phyloP scores from a whole-genome alignment of 1,284 basidiomycete species.

The Xerocomus nothofagi region DNA sequence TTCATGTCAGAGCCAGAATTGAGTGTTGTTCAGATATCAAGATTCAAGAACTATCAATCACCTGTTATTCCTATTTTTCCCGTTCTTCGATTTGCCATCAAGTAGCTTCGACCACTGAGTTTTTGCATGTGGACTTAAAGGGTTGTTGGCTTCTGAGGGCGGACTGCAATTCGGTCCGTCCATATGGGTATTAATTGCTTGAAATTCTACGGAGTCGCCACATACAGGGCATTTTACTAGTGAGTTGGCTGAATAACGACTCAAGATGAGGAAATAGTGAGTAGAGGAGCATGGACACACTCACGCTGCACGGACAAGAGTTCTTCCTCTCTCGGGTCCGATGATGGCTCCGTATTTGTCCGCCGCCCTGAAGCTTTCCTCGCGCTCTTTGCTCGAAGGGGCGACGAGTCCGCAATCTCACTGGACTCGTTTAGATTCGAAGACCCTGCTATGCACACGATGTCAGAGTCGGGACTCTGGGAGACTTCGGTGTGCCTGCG shows the following conservation, averaged over 20 bases:
- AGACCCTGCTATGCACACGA: slow-evolving; percentile 28
- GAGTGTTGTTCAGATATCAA: slow-evolving; percentile 12
- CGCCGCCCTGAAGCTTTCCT: slow-evolving; percentile 19
- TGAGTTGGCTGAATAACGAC: slow-evolving; percentile 29
- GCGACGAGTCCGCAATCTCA: slow-evolving; percentile 27
- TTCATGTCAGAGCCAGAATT: slow-evolving; percentile 21
- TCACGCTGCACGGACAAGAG: slow-evolving; percentile 20
- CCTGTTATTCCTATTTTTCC: slow-evolving; percentile 47
- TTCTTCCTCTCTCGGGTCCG: slow-evolving; percentile 31
- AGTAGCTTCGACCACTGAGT: slow-evolving; percentile 55
- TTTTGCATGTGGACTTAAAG: slow-evolving; percentile 31
- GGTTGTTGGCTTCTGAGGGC: slow-evolving; percentile 20
- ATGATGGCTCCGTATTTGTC: slow-evolving; percentile 19
- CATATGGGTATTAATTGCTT: slow-evolving; percentile 58
- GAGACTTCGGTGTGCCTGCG: slow-evolving; percentile 25
- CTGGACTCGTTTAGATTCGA: slow-evolving; percentile 30
- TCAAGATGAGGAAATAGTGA: slow-evolving; percentile 1
- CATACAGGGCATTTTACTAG: slow-evolving; percentile 61
- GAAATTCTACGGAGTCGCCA: slow-evolving; percentile 40
- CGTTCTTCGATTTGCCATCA: slow-evolving; percentile 35
- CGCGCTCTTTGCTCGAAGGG: slow-evolving; percentile 22
- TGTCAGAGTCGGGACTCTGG: slow-evolving; percentile 22
- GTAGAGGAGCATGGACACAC: neutral
- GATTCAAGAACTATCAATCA: slow-evolving; percentile 10
- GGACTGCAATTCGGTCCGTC: slow-evolving; percentile 44